These are phyloP conservation scores for Giardia muris DNA, from an alignment of 208 protist genomes.

Conservation along the genomic window DNA sequence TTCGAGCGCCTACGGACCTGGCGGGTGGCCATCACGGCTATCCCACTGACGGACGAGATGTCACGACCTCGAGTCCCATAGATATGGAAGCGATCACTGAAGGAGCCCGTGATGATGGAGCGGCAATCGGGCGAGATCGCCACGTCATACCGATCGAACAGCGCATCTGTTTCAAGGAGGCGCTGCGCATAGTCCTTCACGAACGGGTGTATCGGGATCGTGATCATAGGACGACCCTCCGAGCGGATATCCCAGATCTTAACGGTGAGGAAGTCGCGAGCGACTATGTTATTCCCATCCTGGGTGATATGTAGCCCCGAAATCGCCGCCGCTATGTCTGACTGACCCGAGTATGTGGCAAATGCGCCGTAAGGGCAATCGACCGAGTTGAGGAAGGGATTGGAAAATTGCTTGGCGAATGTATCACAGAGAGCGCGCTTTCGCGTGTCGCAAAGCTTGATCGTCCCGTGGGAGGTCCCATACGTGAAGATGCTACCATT, in stretches of 20 bases:
- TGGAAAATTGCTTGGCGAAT: not conserved
- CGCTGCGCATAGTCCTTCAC: not conserved
- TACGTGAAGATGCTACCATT: not conserved
- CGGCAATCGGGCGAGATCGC: not conserved
- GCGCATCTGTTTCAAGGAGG: constrained; percentile 3
- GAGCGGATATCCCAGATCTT: constrained; percentile 18
- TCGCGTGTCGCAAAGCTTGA: not conserved
- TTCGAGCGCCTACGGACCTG: not conserved
- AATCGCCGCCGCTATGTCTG: constrained; percentile 27
- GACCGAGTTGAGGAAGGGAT: not conserved
- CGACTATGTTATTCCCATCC: not conserved
- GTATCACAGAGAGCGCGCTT: constrained; percentile 10
- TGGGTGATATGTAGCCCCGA: not conserved
- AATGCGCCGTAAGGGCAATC: constrained; percentile 11
- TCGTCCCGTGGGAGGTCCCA: constrained; percentile 8
- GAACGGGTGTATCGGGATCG: not conserved
- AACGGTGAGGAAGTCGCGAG: constrained; percentile 11
- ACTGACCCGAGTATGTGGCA: not conserved
- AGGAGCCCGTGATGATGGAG: not conserved
- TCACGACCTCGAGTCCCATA: not conserved
- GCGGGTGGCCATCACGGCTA: not conserved
- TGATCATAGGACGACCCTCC: not conserved
- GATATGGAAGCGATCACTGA: constrained; percentile 23
- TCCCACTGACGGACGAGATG: not conserved
- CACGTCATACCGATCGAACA: constrained; percentile 22